A percentile compares a stretch with the other conserved stretches of the same genome.
Conservation (phyloP, 164 flowering plant species). For the Cinnamomum chago region DNA sequence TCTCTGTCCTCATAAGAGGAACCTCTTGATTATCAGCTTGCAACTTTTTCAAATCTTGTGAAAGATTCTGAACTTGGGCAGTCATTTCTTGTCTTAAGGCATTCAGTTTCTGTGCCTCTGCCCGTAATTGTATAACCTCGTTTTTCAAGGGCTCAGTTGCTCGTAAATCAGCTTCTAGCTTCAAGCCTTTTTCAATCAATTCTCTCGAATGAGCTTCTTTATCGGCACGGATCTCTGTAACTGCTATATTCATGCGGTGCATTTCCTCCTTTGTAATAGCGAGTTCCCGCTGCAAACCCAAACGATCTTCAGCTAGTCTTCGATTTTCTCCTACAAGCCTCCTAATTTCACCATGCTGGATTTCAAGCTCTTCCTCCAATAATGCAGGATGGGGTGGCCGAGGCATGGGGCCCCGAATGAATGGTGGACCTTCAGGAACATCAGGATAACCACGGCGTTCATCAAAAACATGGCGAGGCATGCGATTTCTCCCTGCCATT, state of each 20-base stretch:
- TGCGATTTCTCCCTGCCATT: constrained; percentile 58
- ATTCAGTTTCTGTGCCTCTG: constrained; percentile 49
- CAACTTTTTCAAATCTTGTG: constrained; percentile 32
- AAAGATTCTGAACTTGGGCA: constrained; percentile 45
- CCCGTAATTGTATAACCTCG: constrained; percentile 49
- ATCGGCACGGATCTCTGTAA: constrained; percentile 50
- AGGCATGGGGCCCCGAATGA: constrained; percentile 34
- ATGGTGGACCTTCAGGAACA: constrained; percentile 32
- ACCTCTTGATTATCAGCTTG: constrained; percentile 56
- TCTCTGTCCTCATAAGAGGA: constrained; percentile 39
- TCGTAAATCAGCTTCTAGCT: constrained; percentile 62
- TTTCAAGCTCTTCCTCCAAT: constrained; percentile 64
- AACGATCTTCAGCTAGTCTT: constrained; percentile 45
- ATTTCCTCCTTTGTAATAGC: constrained; percentile 53
- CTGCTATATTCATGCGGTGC: constrained; percentile 39
- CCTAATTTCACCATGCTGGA: constrained; percentile 48
- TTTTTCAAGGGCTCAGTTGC: constrained; percentile 48
- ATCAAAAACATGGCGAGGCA: constrained; percentile 33
- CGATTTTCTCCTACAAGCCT: constrained; percentile 51
- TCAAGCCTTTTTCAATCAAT: constrained; percentile 52
- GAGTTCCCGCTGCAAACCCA: constrained; percentile 48
- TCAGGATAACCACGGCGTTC: constrained; percentile 31
- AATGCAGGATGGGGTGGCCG: constrained; percentile 42
- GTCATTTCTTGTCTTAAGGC: constrained; percentile 44
- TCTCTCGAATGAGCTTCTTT: constrained; percentile 50